phyloP scores from a whole-genome alignment of 2,329 filamentous ascomycete genomes.

The Xylaria polymorpha region DNA sequence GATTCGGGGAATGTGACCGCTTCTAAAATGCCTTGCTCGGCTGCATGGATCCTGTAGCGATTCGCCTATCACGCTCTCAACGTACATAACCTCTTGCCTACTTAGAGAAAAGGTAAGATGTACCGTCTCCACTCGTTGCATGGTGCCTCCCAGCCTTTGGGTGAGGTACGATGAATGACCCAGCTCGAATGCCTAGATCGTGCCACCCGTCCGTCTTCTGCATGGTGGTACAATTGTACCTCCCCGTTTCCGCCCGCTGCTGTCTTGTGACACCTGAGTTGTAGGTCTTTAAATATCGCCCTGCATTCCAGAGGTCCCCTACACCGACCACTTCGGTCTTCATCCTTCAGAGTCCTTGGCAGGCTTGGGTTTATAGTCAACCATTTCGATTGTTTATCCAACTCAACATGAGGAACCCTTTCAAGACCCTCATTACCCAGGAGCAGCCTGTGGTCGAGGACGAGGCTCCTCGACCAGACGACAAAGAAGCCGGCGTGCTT shows the following conservation, averaged over 20 bases:
- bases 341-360: slow-evolving; percentile 12
- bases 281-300: slow-evolving; percentile 33
- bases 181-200: slow-evolving; percentile 19
- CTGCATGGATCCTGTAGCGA: slow-evolving; percentile 2
- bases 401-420: slow-evolving; percentile 42
- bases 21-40: slow-evolving; percentile 6
- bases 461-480: slow-evolving; percentile 20
- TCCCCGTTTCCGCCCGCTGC: slow-evolving; percentile 20
- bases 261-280: background rate
- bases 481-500: slow-evolving; percentile 44
- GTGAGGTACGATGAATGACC: slow-evolving; percentile 14
- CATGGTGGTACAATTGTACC: background rate
- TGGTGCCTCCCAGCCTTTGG: slow-evolving; percentile 14
- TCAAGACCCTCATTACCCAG: slow-evolving; percentile 34
- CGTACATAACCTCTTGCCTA: slow-evolving; percentile 14
- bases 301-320: slow-evolving; percentile 11
- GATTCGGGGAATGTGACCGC: slow-evolving; percentile 29
- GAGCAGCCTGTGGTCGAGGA: slow-evolving; percentile 48
- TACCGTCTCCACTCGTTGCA: slow-evolving; percentile 22
- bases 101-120: slow-evolving; percentile 9
- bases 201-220: slow-evolving; percentile 11
- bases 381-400: slow-evolving; percentile 14
- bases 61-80: slow-evolving; percentile 13
- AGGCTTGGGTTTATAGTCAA: slow-evolving; percentile 12
- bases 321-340: slow-evolving; percentile 1